phyloP scores from a whole-genome alignment of 208 protist genomes.

The Crithidia brevicula region DNA sequence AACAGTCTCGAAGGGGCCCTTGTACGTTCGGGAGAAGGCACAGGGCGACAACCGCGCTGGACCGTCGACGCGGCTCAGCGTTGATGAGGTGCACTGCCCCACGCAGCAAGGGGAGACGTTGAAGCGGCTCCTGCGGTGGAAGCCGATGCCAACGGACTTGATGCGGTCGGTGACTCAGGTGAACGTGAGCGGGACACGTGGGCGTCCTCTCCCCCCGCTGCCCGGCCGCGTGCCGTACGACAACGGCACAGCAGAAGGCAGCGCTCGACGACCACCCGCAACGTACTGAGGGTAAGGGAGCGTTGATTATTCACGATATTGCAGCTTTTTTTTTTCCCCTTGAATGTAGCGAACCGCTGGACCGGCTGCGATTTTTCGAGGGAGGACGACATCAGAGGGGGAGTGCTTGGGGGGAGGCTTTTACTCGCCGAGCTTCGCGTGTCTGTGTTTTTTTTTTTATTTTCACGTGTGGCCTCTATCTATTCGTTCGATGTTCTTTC shows the following conservation, averaged over 20 bases:
- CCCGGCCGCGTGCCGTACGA: slow-evolving; percentile 13
- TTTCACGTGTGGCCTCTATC: neutral
- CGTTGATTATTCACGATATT: neutral
- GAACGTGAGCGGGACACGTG: slow-evolving; percentile 29
- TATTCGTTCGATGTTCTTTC: slow-evolving; percentile 3
- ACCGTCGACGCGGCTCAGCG: neutral
- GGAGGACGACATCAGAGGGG: too few species aligned
- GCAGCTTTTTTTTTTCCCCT: slow-evolving; percentile 15
- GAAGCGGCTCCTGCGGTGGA: slow-evolving; percentile 80
- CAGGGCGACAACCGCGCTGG: neutral
- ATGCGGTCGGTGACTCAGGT: slow-evolving; percentile 37
- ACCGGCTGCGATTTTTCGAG: too few species aligned
- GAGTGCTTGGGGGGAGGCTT: too few species aligned
- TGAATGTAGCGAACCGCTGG: too few species aligned
- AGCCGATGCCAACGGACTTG: slow-evolving; percentile 66
- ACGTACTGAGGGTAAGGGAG: slow-evolving; percentile 6
- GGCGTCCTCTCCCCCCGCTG: slow-evolving; percentile 52
- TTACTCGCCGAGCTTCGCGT: too few species aligned
- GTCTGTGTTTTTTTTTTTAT: too few species aligned
- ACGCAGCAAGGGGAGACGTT: slow-evolving; percentile 64
- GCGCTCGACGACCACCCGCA: neutral
- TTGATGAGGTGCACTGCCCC: slow-evolving; percentile 20
- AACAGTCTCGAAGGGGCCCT: slow-evolving; percentile 36
- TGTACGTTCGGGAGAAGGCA: slow-evolving; percentile 50
- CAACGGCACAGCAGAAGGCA: neutral